phyloP scores from a whole-genome alignment of 257 asterid species.

The Penstemon davidsonii region DNA sequence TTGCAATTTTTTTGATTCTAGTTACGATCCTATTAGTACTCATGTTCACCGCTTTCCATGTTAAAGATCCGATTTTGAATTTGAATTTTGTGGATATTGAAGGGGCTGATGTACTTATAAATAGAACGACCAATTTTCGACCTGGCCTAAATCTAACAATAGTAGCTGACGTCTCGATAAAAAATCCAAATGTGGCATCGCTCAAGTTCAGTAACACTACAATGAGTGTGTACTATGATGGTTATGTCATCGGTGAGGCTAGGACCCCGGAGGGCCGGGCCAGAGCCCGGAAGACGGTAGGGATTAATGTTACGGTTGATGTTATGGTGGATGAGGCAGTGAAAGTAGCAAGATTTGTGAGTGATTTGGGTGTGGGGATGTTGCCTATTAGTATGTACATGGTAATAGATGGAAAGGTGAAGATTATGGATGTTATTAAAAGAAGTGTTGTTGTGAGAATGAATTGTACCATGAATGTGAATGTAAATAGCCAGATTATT shows the following conservation, averaged over 20 bases:
- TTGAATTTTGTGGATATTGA: conserved; percentile 34
- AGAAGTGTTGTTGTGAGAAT: conserved; percentile 33
- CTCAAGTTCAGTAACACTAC: conserved; percentile 35
- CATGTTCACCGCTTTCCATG: conserved; percentile 41
- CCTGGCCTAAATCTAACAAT: conserved; percentile 40
- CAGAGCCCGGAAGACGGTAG: conserved; percentile 34
- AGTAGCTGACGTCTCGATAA: conserved; percentile 29
- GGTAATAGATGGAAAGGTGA: conserved; percentile 45
- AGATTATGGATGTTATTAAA: conserved; percentile 33
- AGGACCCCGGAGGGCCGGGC: conserved; percentile 34
- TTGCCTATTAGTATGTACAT: conserved; percentile 32
- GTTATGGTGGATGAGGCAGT: conserved; percentile 38
- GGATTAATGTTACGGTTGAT: conserved; percentile 27
- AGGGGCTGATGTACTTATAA: conserved; percentile 26
- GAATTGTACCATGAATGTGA: conserved; percentile 51
- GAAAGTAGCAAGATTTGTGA: conserved; percentile 20
- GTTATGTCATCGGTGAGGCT: conserved; percentile 35
- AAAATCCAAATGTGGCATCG: conserved; percentile 49
- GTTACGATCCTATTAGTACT: conserved; percentile 32
- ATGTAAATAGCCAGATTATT: conserved; percentile 27
- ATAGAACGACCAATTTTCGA: conserved; percentile 9
- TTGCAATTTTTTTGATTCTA: conserved; percentile 34
- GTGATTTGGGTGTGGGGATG: conserved; percentile 30
- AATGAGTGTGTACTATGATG: conserved; percentile 36
- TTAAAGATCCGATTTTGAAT: conserved; percentile 40